phyloP scores from a whole-genome alignment of 208 protist genomes.

The Angomonas ambiguus region DNA sequence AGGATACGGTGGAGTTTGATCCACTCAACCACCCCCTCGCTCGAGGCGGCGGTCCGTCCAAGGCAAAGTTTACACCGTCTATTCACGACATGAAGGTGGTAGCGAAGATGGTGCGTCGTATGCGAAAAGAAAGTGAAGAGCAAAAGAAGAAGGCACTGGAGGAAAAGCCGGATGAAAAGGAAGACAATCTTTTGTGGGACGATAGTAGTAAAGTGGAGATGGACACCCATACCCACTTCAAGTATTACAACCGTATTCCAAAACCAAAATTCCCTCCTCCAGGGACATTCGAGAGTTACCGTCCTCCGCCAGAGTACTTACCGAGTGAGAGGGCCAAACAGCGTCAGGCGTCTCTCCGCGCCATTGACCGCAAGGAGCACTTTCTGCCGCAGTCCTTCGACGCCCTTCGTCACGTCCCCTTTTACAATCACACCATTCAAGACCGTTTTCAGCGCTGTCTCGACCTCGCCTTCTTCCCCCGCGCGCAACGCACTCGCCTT shows the following conservation, averaged over 20 bases:
- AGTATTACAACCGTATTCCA: conserved; percentile 79
- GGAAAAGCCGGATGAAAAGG: conserved; percentile 33
- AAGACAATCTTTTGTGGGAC: conserved; percentile 64
- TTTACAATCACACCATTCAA: conserved; percentile 94
- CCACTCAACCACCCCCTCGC: conserved; percentile 90
- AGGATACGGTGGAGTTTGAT: conserved; percentile 85
- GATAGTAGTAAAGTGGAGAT: conserved; percentile 77
- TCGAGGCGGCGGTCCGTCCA: conserved; percentile 75
- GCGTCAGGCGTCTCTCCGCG: conserved; percentile 84
- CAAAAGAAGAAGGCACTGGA: conserved; percentile 16
- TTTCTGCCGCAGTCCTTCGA: conserved; percentile 93
- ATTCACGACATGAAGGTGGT: conserved; percentile 90
- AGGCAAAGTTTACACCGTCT: conserved; percentile 78
- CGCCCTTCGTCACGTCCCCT: conserved; percentile 92
- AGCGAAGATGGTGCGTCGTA: conserved; percentile 83
- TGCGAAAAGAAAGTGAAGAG: conserved; percentile 55
- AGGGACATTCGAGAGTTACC: conserved; percentile 97
- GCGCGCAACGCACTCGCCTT: conserved; percentile 84
- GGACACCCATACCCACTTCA: conserved; percentile 84
- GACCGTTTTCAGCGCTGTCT: conserved; percentile 99
- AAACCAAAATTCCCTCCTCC: conserved; percentile 83
- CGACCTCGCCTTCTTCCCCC: conserved; percentile 98
- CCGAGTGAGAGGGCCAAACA: conserved; percentile 87
- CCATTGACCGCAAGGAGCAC: conserved; percentile 90
- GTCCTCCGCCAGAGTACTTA: conserved; percentile 98